Conservation (phyloP, 495 filamentous ascomycete species). For the Tuber magnatum region DNA sequence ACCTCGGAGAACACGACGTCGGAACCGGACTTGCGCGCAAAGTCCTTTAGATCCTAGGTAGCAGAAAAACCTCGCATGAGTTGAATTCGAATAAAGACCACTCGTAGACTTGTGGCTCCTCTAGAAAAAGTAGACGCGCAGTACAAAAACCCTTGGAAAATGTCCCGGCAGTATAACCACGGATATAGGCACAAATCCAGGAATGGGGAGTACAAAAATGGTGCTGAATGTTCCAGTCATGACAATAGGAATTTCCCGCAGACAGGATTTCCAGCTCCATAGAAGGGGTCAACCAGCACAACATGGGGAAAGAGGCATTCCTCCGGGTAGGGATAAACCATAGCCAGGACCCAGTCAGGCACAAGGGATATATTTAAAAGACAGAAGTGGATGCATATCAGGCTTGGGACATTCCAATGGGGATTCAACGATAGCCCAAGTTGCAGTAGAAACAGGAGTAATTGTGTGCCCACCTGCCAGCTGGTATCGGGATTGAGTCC, state of each 20-base stretch:
- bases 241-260: constrained; percentile 29
- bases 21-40: constrained; percentile 89
- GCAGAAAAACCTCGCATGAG: constrained; percentile 52
- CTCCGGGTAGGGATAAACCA: constrained; percentile 33
- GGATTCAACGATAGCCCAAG: constrained; percentile 38
- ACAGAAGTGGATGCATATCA: constrained; percentile 41
- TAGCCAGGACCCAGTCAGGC: constrained; percentile 34
- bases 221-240: constrained; percentile 36
- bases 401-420: constrained; percentile 37
- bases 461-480: constrained; percentile 92
- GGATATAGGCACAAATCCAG: constrained; percentile 36
- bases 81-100: constrained; percentile 47
- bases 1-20: constrained; percentile 99
- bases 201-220: constrained; percentile 35
- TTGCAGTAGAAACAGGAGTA: constrained; percentile 41
- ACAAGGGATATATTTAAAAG: constrained; percentile 21
- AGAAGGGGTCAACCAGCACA: constrained; percentile 34
- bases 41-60: constrained; percentile 97
- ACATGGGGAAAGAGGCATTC: constrained; percentile 35
- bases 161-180: constrained; percentile 30
- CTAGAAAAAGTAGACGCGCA: constrained; percentile 42
- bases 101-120: constrained; percentile 39
- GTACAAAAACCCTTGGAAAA: constrained; percentile 38
- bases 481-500: constrained; percentile 96
- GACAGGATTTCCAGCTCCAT: constrained; percentile 12